phyloP scores from a whole-genome alignment of 257 asterid species.

The Cinchona pubescens region DNA sequence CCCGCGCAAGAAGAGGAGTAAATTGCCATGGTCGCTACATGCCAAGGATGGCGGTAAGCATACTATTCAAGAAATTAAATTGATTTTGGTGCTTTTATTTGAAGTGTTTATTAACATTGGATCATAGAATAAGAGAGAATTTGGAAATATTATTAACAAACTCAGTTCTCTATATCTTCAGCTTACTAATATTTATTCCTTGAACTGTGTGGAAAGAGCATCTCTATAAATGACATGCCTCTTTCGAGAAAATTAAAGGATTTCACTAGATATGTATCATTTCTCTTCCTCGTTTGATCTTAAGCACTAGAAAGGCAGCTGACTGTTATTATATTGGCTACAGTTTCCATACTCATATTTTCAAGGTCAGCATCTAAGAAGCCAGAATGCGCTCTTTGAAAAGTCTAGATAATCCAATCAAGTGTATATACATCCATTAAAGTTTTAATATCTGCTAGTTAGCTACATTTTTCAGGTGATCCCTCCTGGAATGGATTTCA shows the following conservation, averaged over 20 bases:
- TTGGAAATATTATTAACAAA: neutral
- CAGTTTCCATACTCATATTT: neutral
- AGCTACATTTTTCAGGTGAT: constrained; percentile 46
- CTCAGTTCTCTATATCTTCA: neutral
- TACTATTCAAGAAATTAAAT: neutral
- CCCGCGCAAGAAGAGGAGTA: constrained; percentile 72
- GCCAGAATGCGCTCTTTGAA: neutral
- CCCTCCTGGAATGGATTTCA: constrained; percentile 91
- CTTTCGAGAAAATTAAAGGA: neutral
- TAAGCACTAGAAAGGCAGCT: neutral
- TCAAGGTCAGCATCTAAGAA: no score
- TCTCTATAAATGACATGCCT: neutral
- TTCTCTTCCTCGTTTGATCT: neutral
- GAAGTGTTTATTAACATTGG: neutral
- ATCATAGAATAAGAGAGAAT: neutral
- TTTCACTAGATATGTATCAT: neutral
- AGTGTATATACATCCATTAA: neutral
- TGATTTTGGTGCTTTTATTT: neutral
- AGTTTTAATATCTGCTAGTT: neutral
- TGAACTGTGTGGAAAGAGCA: neutral
- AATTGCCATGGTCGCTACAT: constrained; percentile 76
- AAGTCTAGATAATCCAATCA: neutral
- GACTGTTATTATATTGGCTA: neutral
- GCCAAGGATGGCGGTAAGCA: constrained; percentile 86
- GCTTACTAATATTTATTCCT: neutral